Base-by-base conservation (phyloP, 2,329 filamentous ascomycete species). In the Colletotrichum scovillei region DNA sequence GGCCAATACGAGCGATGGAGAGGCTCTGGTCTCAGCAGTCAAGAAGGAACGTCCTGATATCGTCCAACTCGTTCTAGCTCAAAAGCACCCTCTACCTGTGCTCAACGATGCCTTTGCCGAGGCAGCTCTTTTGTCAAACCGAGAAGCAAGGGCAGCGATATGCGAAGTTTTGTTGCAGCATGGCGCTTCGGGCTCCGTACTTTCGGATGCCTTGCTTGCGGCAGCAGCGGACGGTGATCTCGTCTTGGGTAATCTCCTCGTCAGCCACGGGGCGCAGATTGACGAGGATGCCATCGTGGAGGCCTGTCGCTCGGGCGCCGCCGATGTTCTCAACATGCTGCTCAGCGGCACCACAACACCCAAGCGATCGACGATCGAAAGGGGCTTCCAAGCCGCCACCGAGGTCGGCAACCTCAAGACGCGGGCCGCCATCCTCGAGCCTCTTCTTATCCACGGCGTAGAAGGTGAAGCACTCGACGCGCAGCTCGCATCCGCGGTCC, bases 321-420 rank as follows among this genome's bases (percentile, higher is more conserved):
- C 84, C 0, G 85, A 86, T 4, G 85, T 91, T 5, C 77, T 91
- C 3, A 79, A 82, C 49, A 86, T 90, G 78, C 80, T 91, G 0
- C 79, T 91, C 0, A 83, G 80, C 28, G 83, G 84, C 1, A 82
- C 84, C 28, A 78, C 77, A 0, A 77, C 83, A 4, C 78, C 85
- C 0, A 82, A 82, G 12, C 83, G 83, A 60, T 77, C 79, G 7
- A 88, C 85, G 0, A 78, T 91, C 4, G 83, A 86, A 35, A 83
- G 84, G 52, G 88, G 86, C 0, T 91, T 91, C 57, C 86, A 90
- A 73, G 88, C 88, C 2, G 88, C 89, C 0, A 89, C 87, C 0
- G 86, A 88, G 65, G 82, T 90, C 1, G 80, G 85, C 1, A 86
- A 90, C 70, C 78, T 91, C 5, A 83, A 82, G 65, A 85, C 83